Evolutionary conservation across 495 filamentous ascomycete species (phyloP).

Genomic region (Opeltia flavorubescens): DNA sequence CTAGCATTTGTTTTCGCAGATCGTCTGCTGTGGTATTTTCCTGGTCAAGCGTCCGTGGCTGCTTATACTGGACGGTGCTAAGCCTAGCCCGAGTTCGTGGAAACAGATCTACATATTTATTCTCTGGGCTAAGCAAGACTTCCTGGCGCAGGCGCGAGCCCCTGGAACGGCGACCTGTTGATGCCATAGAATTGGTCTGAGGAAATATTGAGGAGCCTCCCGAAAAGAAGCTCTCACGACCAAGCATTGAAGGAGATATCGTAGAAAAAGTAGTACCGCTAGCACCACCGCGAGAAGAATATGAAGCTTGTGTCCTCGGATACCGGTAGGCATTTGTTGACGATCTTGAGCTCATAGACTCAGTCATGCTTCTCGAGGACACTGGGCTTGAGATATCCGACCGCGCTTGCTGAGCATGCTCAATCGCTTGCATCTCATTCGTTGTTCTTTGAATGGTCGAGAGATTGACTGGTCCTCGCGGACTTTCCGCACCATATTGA

Average conservation of each 20-base stretch:
- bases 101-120: slow-evolving; percentile 42
- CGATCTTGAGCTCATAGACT: slow-evolving; percentile 43
- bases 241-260: slow-evolving; percentile 17
- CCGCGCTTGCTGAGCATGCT: slow-evolving; percentile 34
- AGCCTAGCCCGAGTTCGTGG: slow-evolving; percentile 59
- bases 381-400: slow-evolving; percentile 47
- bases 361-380: slow-evolving; percentile 42
- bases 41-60: slow-evolving; percentile 47
- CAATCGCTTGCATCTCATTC: slow-evolving; percentile 29
- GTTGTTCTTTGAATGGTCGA: slow-evolving; percentile 26
- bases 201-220: slow-evolving; percentile 17
- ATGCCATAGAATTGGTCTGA: slow-evolving; percentile 48
- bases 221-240: slow-evolving; percentile 16
- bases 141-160: slow-evolving; percentile 72
- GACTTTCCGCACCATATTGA: slow-evolving; percentile 5
- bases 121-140: slow-evolving; percentile 52
- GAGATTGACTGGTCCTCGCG: slow-evolving; percentile 10
- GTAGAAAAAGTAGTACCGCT: slow-evolving; percentile 30
- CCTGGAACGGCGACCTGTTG: slow-evolving; percentile 48
- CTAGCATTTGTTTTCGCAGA: slow-evolving; percentile 81
- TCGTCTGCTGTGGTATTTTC: slow-evolving; percentile 63
- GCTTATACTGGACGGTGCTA: slow-evolving; percentile 65
- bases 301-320: slow-evolving; percentile 24
- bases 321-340: slow-evolving; percentile 25
- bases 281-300: slow-evolving; percentile 25